phyloP scores from a whole-genome alignment of 305 asterid species.

The Withania somnifera region DNA sequence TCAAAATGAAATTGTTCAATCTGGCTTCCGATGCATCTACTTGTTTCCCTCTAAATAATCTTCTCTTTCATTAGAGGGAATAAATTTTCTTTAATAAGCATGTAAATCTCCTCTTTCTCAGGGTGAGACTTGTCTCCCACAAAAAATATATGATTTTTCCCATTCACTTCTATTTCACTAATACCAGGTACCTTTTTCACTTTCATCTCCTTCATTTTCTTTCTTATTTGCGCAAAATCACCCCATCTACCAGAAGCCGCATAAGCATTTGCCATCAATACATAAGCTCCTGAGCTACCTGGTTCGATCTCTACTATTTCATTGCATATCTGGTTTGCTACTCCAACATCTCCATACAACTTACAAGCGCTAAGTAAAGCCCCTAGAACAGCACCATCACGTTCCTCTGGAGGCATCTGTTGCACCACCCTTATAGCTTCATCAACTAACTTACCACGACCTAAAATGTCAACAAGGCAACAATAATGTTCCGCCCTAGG shows the following conservation, averaged over 20 bases:
- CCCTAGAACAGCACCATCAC: constrained; percentile 59
- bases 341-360: constrained; percentile 48
- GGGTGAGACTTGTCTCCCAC: constrained; percentile 58
- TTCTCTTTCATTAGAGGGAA: constrained; percentile 45
- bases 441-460: constrained; percentile 55
- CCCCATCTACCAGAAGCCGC: constrained; percentile 67
- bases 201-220: constrained; percentile 57
- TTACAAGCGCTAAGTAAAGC: constrained; percentile 58
- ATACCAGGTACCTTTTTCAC: constrained; percentile 55
- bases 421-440: constrained; percentile 52
- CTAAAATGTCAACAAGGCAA: constrained; percentile 75
- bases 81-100: constrained; percentile 32
- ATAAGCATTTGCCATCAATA: constrained; percentile 47
- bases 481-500: constrained; percentile 58
- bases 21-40: background rate
- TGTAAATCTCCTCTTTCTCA: constrained; percentile 34
- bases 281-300: constrained; percentile 49
- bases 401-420: constrained; percentile 50
- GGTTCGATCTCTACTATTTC: constrained; percentile 60
- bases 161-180: constrained; percentile 59
- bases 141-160: constrained; percentile 46
- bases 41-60: constrained; percentile 6
- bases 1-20: constrained; percentile 1
- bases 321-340: constrained; percentile 36
- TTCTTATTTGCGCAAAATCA: constrained; percentile 45